Evolutionary conservation across 371 early-diverging fungal species (phyloP).

Genomic region (Syncephalis plumigaleata): DNA sequence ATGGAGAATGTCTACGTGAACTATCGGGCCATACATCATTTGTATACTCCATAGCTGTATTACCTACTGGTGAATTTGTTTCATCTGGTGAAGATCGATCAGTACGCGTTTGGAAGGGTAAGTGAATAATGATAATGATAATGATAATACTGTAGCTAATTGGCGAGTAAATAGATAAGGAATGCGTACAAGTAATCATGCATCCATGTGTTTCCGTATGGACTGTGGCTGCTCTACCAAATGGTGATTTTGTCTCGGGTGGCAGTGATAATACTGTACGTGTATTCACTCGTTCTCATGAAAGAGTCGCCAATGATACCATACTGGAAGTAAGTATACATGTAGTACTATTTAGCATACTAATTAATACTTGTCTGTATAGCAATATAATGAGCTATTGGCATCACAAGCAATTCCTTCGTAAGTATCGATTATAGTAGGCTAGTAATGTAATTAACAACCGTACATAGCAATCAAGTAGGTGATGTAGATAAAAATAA

Average conservation of each 20-base stretch:
- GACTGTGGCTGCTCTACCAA: slow-evolving; percentile 57
- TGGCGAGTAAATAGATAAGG: slow-evolving; percentile 18
- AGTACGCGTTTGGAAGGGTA: slow-evolving; percentile 75
- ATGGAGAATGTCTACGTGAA: slow-evolving; percentile 57
- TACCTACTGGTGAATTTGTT: slow-evolving; percentile 61
- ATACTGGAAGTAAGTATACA: slow-evolving; percentile 24
- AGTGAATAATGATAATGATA: slow-evolving; percentile 1
- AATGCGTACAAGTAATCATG: slow-evolving; percentile 60
- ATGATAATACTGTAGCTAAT: neutral
- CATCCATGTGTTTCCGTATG: slow-evolving; percentile 88
- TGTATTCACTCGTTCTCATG: slow-evolving; percentile 46
- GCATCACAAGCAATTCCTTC: slow-evolving; percentile 57
- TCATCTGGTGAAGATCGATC: slow-evolving; percentile 90
- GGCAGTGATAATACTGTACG: slow-evolving; percentile 70
- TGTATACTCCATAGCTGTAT: slow-evolving; percentile 62
- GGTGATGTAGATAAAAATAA: slow-evolving; percentile 73
- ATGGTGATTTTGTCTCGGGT: slow-evolving; percentile 78
- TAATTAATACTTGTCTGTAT: neutral
- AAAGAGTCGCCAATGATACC: slow-evolving; percentile 40
- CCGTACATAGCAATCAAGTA: slow-evolving; percentile 61
- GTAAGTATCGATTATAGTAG: slow-evolving; percentile 21
- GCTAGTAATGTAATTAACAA: too few species aligned
- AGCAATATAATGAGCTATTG: slow-evolving; percentile 50
- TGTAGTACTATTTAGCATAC: too few species aligned
- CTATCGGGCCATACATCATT: slow-evolving; percentile 83